A percentile compares a stretch with the other conserved stretches of the same genome.
Conservation (phyloP, 352 stramenopile species). For the Blastocystis hominis region DNA sequence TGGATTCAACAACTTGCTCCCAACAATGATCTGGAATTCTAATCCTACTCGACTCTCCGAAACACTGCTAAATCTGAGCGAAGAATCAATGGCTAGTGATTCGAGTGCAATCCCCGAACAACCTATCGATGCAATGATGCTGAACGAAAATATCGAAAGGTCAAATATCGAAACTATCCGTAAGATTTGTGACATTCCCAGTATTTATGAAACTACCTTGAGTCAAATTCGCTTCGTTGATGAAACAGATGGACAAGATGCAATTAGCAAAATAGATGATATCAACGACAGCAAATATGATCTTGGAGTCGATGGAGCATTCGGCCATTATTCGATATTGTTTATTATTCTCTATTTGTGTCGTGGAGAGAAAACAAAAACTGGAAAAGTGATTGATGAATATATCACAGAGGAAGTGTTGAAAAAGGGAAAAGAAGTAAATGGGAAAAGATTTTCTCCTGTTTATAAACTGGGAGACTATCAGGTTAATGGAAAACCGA, state of each 20-base stretch:
- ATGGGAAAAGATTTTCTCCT: neutral
- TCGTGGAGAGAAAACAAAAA: too few species aligned
- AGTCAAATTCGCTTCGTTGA: neutral
- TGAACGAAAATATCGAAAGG: neutral
- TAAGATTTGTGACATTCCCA: neutral
- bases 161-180: neutral
- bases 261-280: too few species aligned
- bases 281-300: too few species aligned
- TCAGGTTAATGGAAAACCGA: neutral
- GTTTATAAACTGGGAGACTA: neutral
- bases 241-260: neutral
- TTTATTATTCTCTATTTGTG: too few species aligned
- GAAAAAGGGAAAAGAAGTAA: neutral
- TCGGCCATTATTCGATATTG: too few species aligned
- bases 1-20: too few species aligned
- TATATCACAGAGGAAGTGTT: neutral
- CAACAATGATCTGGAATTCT: neutral
- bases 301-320: too few species aligned
- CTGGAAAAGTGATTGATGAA: neutral
- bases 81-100: neutral
- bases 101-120: neutral
- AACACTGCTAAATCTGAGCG: neutral
- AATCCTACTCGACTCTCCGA: constrained; percentile 20
- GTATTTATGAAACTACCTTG: neutral
- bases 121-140: neutral